Evolutionary conservation across 1,284 basidiomycete species (phyloP).

Genomic region (Puccinia coronata): DNA sequence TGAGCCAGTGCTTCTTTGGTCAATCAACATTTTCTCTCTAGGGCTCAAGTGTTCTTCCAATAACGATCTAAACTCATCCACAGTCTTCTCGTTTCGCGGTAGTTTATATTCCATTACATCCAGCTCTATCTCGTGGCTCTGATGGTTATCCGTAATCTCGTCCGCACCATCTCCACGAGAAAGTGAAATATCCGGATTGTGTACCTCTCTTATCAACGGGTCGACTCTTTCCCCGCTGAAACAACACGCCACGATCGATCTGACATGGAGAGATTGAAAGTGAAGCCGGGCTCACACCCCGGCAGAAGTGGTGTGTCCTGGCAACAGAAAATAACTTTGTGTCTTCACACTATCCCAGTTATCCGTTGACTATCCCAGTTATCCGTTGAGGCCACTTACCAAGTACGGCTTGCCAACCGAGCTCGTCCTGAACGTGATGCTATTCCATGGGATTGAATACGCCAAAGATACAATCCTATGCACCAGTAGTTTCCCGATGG

Average conservation of each 20-base stretch:
- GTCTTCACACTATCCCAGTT: not conserved
- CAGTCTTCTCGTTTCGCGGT: not conserved
- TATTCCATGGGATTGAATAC: constrained; percentile 12
- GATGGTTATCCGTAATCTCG: no score
- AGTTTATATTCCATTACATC: constrained; percentile 41
- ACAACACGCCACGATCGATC: constrained; percentile 24
- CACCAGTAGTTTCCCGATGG: constrained; percentile 38
- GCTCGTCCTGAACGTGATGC: constrained; percentile 16
- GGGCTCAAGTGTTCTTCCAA: constrained; percentile 29
- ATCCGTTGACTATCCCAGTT: no score
- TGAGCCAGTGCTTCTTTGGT: not conserved
- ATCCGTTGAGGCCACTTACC: constrained; percentile 4
- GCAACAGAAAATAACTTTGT: not conserved
- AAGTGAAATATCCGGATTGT: not conserved
- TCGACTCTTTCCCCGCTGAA: not conserved
- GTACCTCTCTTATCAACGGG: not conserved
- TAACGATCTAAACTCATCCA: constrained; percentile 3
- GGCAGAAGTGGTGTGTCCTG: constrained; percentile 29
- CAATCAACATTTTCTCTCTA: constrained; percentile 19
- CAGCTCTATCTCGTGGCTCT: constrained; percentile 22
- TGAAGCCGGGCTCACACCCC: constrained; percentile 10
- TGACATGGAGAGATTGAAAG: constrained; percentile 42
- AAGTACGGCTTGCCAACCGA: constrained; percentile 32
- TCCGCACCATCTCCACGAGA: not conserved
- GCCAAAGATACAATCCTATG: constrained; percentile 22